These are phyloP conservation scores for Sphaerostilbella broomeana DNA, from an alignment of 2,329 filamentous ascomycete species.

Conservation along the genomic window DNA sequence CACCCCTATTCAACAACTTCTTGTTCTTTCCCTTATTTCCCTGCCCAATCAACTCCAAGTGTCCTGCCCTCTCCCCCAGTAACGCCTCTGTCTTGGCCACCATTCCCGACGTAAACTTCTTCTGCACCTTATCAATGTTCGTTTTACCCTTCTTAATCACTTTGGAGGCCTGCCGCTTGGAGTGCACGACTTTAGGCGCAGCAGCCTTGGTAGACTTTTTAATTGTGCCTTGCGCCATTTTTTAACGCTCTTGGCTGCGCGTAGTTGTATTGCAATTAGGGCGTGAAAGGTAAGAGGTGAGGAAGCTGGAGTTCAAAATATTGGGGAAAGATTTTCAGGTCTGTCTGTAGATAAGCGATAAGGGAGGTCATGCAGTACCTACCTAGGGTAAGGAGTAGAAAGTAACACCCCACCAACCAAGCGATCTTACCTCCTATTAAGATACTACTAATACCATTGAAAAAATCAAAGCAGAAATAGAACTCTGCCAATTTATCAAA, in stretches of 20 bases:
- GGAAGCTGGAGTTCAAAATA: no score
- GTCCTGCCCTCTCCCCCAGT: constrained; percentile 52
- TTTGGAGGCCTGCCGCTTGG: constrained; percentile 38
- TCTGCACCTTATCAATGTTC: constrained; percentile 46
- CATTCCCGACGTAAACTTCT: constrained; percentile 50
- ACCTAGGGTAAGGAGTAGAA: no score
- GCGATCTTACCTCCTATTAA: no score
- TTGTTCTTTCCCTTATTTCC: constrained; percentile 43
- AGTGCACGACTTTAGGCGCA: constrained; percentile 34
- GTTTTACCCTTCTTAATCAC: constrained; percentile 39
- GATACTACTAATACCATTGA: no score
- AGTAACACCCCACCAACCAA: no score
- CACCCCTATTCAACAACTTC: constrained; percentile 39
- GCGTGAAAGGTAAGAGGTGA: no score
- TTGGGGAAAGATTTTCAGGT: no score
- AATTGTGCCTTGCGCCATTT: constrained; percentile 50
- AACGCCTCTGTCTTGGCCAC: constrained; percentile 49
- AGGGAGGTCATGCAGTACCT: no score
- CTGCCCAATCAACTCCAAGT: constrained; percentile 53
- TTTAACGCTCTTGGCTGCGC: constrained; percentile 13
- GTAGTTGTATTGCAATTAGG: neutral
- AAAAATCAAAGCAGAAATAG: no score
- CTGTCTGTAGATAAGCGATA: no score
- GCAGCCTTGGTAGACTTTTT: constrained; percentile 41
- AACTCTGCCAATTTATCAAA: no score